Base-by-base conservation (phyloP, 768 basidiomycete species). In the Gymnopilus junonius region DNA sequence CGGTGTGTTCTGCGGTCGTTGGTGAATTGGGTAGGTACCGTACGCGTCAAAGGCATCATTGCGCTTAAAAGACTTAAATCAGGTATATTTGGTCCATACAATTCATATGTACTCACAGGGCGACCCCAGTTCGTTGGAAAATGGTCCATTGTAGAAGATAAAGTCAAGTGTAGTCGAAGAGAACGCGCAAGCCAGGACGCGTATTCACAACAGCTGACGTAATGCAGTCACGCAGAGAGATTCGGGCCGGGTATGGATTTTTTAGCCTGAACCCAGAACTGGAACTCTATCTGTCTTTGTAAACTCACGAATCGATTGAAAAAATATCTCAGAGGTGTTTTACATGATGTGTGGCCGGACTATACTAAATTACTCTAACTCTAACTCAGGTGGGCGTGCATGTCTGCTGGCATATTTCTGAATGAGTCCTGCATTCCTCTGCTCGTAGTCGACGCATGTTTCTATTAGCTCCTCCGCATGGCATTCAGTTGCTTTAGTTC, bases 51-150 rank as follows among this genome's bases (percentile, higher is more conserved):
- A 77, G 20, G 84, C 79, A 66, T 95, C 92, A 74, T 91, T 87
- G 70, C 90, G 81, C 93, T 94, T 7, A 32, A 31, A 31, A 2
- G 12, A 21, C 29, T 42, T n/a, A n/a, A n/a, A n/a, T n/a, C n/a
- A n/a, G n/a, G n/a, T n/a, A n/a, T n/a, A n/a, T n/a, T n/a, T n/a
- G n/a, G n/a, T n/a, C n/a, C n/a, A n/a, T n/a, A n/a, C n/a, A n/a
- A n/a, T n/a, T n/a, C n/a, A n/a, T n/a, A n/a, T n/a, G n/a, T n/a
- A 76, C 90, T 69, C 73, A 91, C 91, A 51, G 90, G 91, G 48
- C 88, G 82, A 35, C 92, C 92, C 92, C 92, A 93, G 81, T 88
- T 91, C 34, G 87, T 87, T 35, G 92, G 90, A 76, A 91, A 91
- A 75, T 93, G 92, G 73, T 93, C 91, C 92, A 93, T 61, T 39